Base-by-base conservation (phyloP, 306 rosid genomes). In the Lathyrus oleraceus region DNA sequence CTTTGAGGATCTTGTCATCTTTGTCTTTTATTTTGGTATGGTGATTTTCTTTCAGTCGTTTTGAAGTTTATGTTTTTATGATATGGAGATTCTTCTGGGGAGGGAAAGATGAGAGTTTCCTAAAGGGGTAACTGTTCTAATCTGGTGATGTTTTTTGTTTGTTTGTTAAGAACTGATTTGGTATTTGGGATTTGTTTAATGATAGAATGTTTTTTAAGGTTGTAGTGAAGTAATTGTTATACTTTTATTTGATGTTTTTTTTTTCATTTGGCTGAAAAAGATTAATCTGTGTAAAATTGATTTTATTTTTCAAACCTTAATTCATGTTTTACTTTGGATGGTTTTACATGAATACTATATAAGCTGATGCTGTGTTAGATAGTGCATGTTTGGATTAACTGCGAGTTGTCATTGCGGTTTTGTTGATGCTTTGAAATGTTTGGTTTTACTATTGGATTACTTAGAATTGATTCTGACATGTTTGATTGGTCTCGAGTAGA, bases 1-100 rank as follows among this genome's bases (percentile, higher is more conserved):
- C 68, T 49, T 75, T 70, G 17, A 69, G 59, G 85, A 87, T 90
- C 88, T 84, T 73, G 7, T 73, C 23, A 65, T 76, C 36, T 73
- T 15, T 57, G 61, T 61, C 38, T 70, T 35, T 35, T 25, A 3
- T 35, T 35, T 8, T 35, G 39, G 39, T 35, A 35, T 35, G 35
- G 35, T 30, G 1, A 5, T 48, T 2, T 45, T 56, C 28, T 78
- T 65, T 53, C 3, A 8, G 56, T 73, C 28, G 10, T 57, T 57
- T 16, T 20, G 35, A 75, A 73, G 65, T 60, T 74, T 61, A 7
- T 69, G 58, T 69, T 65, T 78, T 74, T 67, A 57, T 40, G 32
- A 72, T 51, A 0, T 74, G 77, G 23, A 57, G 42, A 19, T 36
- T 70, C 72, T 75, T 75, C 56, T 81, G 35, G 61, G 76, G 45